Base-by-base conservation (phyloP, 768 basidiomycete genomes). In the Agaricus blazei region DNA sequence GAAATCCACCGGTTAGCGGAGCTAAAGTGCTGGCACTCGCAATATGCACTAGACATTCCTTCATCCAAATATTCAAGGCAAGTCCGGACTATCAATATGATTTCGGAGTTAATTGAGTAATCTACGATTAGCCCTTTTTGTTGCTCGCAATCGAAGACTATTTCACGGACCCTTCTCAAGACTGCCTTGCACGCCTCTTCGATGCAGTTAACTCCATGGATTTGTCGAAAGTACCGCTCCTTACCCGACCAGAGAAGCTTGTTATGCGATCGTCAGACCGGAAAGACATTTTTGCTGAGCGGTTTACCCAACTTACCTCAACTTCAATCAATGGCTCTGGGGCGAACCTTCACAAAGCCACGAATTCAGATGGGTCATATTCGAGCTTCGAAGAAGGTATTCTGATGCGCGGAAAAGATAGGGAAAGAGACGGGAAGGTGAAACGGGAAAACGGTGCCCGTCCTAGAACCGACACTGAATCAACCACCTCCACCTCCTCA, bases 91-190 rank as follows among this genome's bases (percentile, higher is more conserved):
- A 48, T 19, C 60, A 58, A 47, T 62, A 58, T 42, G 45, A 48
- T 52, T n/a, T 6, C 41, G 29, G 23, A n/a, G 8, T 36, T 19
- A 12, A 48, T 1, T 48, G 12, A 34, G 34, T n/a, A 38, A 19
- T 54, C 37, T 52, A 11, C n/a, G 15, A 48, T 5, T 63, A 97
- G 94, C 95, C 95, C 14, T 83, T 98, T 49, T 83, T 99, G 9
- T 75, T 97, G 2, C 86, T 98, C 64, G 95, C 96, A 4, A 79
- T 99, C 45, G 93, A 98, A 66, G 93, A 98, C 69, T 99, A 98
- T 72, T 93, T 95, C 68, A 75, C 81, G 26, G 80, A 87, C 59
- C 94, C 95, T 0, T 93, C 93, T 0, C 85, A 95, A 65, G 90
- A 92, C 60, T 90, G 93, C 62, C 84, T 99, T 12, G 84, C 89